Evolutionary conservation across 1,284 basidiomycete genomes (phyloP).

Genomic region (Schizophyllum commune): DNA sequence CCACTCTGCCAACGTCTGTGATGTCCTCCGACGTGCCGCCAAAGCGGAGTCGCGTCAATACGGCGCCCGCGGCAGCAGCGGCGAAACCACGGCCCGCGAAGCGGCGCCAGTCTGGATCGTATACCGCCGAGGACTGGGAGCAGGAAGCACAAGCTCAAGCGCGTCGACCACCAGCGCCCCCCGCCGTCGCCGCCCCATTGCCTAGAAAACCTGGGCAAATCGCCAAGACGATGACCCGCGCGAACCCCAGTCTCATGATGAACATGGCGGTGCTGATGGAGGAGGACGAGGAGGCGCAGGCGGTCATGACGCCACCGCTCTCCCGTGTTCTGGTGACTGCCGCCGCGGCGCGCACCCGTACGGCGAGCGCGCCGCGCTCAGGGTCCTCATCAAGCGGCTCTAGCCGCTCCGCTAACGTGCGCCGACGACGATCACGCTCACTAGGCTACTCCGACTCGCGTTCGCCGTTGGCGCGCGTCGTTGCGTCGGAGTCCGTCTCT

Average conservation of each 20-base stretch:
- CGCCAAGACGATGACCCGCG: constrained; percentile 11
- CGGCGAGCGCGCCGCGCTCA: constrained; percentile 5
- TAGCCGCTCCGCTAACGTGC: constrained; percentile 7
- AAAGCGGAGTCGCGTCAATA: not conserved
- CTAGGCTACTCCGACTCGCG: constrained; percentile 12
- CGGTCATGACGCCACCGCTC: not conserved
- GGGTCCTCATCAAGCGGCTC: constrained; percentile 7
- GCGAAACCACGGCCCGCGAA: not conserved
- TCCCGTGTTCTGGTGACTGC: constrained; percentile 1
- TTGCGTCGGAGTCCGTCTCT: constrained; percentile 7
- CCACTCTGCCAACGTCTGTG: not conserved
- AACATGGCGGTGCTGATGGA: constrained; percentile 51
- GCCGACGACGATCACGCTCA: constrained; percentile 25
- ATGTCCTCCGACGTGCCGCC: not conserved
- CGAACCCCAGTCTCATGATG: constrained; percentile 36
- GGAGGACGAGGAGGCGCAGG: constrained; percentile 41
- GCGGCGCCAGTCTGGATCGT: not conserved
- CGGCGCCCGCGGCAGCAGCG: too few species aligned
- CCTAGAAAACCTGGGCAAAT: constrained; percentile 14
- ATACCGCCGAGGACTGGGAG: constrained; percentile 12
- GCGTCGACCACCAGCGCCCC: constrained; percentile 7
- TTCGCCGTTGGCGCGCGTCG: constrained; percentile 6
- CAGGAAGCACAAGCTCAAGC: constrained; percentile 6
- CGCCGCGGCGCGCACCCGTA: constrained; percentile 21
- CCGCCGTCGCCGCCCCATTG: constrained; percentile 14